Percentiles rank a stretch among this genome's conserved stretches.
Evolutionary conservation across 352 stramenopile species (phyloP).

Genomic region (Pythium aquatile): DNA sequence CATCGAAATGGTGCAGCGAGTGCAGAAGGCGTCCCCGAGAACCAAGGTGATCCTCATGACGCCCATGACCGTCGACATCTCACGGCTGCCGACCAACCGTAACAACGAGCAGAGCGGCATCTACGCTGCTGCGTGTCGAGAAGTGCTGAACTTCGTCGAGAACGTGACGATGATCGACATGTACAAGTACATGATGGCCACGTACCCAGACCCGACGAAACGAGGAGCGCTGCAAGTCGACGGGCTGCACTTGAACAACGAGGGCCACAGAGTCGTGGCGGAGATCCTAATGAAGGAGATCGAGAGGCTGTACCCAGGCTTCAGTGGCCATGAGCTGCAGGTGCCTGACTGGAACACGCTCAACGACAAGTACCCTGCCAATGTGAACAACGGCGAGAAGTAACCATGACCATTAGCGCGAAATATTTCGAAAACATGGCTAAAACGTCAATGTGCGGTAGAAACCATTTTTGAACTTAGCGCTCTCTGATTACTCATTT

Average conservation of each 20-base stretch:
- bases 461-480: too few species aligned
- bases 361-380: background rate
- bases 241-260: background rate
- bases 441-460: too few species aligned
- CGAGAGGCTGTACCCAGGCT: background rate
- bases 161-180: slow-evolving; percentile 11
- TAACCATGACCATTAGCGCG: too few species aligned
- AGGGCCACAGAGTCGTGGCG: background rate
- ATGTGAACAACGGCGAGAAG: background rate
- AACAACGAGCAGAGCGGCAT: slow-evolving; percentile 34
- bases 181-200: slow-evolving; percentile 8
- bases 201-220: background rate
- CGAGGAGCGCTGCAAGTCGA: background rate
- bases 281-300: background rate
- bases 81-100: slow-evolving; percentile 36
- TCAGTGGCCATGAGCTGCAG: background rate
- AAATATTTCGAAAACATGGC: too few species aligned
- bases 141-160: background rate
- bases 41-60: slow-evolving; percentile 46
- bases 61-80: slow-evolving; percentile 36
- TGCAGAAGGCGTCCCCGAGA: slow-evolving; percentile 28
- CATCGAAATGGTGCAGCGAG: slow-evolving; percentile 18
- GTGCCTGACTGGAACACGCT: background rate
- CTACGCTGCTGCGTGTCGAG: slow-evolving; percentile 27
- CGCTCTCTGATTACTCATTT: too few species aligned